Conservation (phyloP, 1,284 basidiomycete species). For the Phellinidium pouzarii region DNA sequence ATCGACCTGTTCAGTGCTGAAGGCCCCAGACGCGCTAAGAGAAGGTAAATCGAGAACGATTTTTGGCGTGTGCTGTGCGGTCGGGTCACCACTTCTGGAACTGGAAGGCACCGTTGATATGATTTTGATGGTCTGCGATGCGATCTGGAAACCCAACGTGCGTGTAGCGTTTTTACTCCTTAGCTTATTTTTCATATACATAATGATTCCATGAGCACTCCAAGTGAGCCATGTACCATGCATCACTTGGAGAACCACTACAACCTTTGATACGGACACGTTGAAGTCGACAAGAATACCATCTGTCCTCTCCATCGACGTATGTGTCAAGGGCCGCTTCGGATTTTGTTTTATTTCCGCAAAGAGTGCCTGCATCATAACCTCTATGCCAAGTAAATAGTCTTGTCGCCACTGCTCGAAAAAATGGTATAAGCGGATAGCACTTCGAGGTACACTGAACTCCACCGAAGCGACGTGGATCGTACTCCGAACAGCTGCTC, state of each 20-base stretch:
- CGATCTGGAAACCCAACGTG: conserved; percentile 57
- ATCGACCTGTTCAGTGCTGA: conserved; percentile 43
- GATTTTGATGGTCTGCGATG: conserved; percentile 58
- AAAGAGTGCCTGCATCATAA: conserved; percentile 55
- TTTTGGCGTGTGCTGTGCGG: conserved; percentile 29
- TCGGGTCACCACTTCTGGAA: conserved; percentile 24
- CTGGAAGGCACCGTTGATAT: conserved; percentile 34
- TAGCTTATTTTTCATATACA: conserved; percentile 39
- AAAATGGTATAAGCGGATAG: conserved; percentile 68
- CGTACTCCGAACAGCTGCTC: conserved; percentile 32
- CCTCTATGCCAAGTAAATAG: conserved; percentile 65
- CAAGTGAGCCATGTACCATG: conserved; percentile 78
- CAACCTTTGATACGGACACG: conserved; percentile 40
- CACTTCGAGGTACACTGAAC: conserved; percentile 69
- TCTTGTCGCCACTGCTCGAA: conserved; percentile 74
- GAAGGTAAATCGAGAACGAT: conserved; percentile 54
- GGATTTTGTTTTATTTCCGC: conserved; percentile 48
- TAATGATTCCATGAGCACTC: conserved; percentile 47
- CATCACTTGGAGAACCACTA: conserved; percentile 70
- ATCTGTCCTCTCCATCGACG: conserved; percentile 25
- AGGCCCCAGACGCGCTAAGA: conserved; percentile 51
- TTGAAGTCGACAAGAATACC: conserved; percentile 41
- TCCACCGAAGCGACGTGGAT: conserved; percentile 40
- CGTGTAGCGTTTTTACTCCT: conserved; percentile 31
- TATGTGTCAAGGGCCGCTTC: conserved; percentile 21